A percentile compares a stretch with the other conserved stretches of the same genome.
Conservation (phyloP, 164 flowering plant species). For the Kingdonia uniflora region DNA sequence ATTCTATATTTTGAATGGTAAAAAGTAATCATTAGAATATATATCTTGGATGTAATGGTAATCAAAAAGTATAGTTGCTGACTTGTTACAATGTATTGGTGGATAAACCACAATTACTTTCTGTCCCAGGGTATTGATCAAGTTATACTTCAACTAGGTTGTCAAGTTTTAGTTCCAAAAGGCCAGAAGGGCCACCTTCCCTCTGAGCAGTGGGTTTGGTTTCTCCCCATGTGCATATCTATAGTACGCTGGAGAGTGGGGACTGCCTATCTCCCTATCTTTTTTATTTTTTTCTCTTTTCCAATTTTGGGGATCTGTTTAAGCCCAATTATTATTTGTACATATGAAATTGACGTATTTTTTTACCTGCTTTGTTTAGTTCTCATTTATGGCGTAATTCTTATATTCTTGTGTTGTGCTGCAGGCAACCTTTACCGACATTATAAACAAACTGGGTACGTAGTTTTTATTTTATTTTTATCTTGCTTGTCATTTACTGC, state of each 20-base stretch:
- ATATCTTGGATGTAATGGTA: too few relatives aligned
- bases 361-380: background rate
- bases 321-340: background rate
- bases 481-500: background rate
- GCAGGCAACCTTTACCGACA: conserved; percentile 90
- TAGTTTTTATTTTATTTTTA: background rate
- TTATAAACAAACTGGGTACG: conserved; percentile 67
- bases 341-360: background rate
- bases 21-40: too few relatives aligned
- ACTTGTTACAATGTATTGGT: too few relatives aligned
- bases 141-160: too few relatives aligned
- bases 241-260: background rate
- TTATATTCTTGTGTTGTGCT: background rate
- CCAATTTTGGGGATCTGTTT: background rate
- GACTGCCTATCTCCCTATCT: background rate
- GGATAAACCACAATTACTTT: too few relatives aligned
- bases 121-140: too few relatives aligned
- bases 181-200: too few relatives aligned
- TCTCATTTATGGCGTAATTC: background rate
- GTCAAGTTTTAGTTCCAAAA: too few relatives aligned
- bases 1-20: too few relatives aligned
- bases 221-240: background rate
- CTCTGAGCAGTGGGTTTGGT: too few relatives aligned
- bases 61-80: too few relatives aligned
- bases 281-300: background rate